Percentiles rank a stretch among this genome's conserved stretches.
Evolutionary conservation across 768 basidiomycete species (phyloP).

Genomic region (Amanita subjunquillea): DNA sequence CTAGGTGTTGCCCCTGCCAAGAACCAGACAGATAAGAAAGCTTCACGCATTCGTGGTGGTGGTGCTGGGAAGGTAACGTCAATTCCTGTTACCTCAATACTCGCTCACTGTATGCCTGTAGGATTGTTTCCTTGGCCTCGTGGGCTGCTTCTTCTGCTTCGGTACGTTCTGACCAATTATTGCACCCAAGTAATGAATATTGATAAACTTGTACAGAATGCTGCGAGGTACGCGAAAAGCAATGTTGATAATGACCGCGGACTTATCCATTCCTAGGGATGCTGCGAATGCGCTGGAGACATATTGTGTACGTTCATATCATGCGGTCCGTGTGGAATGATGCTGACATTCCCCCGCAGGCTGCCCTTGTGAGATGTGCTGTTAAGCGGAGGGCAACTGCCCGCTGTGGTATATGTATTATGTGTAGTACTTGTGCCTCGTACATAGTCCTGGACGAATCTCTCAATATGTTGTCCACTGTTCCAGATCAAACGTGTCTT

Average conservation of each 20-base stretch:
- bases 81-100: no score
- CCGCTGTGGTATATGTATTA: neutral
- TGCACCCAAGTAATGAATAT: neutral
- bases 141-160: slow-evolving; percentile 67
- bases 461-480: no score
- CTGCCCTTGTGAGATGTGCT: slow-evolving; percentile 76
- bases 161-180: slow-evolving; percentile 30
- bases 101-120: slow-evolving; percentile 12
- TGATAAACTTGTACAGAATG: slow-evolving; percentile 35
- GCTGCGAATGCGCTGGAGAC: slow-evolving; percentile 62
- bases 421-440: neutral
- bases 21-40: slow-evolving; percentile 28
- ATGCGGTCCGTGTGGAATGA: neutral
- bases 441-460: neutral
- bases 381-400: slow-evolving; percentile 22
- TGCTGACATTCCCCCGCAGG: slow-evolving; percentile 25
- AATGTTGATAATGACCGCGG: neutral
- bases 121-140: slow-evolving; percentile 56
- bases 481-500: no score
- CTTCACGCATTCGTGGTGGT: slow-evolving; percentile 58
- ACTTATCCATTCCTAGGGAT: slow-evolving; percentile 30
- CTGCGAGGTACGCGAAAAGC: slow-evolving; percentile 45
- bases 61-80: slow-evolving; percentile 51
- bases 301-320: slow-evolving; percentile 50
- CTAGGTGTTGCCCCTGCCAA: slow-evolving; percentile 26